These are phyloP conservation scores for Verticillium zaregamsianum DNA, from an alignment of 2,329 filamentous ascomycete genomes.

Conservation along the genomic window DNA sequence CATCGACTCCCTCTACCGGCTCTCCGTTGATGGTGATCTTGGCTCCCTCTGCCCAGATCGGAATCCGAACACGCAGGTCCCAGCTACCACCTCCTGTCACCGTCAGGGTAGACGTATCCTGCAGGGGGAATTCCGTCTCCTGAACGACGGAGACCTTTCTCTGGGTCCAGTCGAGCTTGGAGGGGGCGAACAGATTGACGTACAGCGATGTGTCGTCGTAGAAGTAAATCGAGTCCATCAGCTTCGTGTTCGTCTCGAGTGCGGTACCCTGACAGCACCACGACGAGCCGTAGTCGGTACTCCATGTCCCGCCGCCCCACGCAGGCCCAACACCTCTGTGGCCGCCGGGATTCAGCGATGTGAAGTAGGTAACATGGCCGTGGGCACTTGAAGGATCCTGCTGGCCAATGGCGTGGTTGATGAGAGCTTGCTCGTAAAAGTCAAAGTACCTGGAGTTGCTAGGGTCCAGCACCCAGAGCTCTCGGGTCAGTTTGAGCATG, in stretches of 20 bases:
- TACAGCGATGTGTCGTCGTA: conserved; percentile 36
- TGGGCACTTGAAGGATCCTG: conserved; percentile 39
- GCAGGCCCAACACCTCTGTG: conserved; percentile 45
- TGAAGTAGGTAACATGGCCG: conserved; percentile 51
- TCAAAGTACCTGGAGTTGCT: conserved; percentile 41
- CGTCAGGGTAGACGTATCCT: conserved; percentile 33
- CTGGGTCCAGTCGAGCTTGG: conserved; percentile 37
- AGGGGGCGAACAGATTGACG: conserved; percentile 46
- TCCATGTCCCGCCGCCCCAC: conserved; percentile 51
- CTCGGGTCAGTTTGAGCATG: conserved; percentile 51
- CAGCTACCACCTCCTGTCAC: conserved; percentile 29
- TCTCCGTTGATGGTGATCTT: conserved; percentile 37
- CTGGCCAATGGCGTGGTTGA: conserved; percentile 47
- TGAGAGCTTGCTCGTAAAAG: conserved; percentile 45
- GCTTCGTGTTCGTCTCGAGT: conserved; percentile 50
- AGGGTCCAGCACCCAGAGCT: conserved; percentile 42
- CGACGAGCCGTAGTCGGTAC: conserved; percentile 47
- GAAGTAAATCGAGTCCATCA: conserved; percentile 49
- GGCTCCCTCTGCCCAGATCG: conserved; percentile 36
- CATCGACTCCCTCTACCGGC: conserved; percentile 13
- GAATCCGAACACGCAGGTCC: conserved; percentile 40
- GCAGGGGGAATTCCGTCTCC: conserved; percentile 35
- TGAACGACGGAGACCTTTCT: conserved; percentile 36
- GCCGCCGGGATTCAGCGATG: conserved; percentile 42
- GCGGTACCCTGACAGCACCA: conserved; percentile 52